Evolutionary conservation across 1,139 yeast genomes (phyloP), one percentile per base, ranked within the genome.

Genomic region (Diutina siamensis): DNA sequence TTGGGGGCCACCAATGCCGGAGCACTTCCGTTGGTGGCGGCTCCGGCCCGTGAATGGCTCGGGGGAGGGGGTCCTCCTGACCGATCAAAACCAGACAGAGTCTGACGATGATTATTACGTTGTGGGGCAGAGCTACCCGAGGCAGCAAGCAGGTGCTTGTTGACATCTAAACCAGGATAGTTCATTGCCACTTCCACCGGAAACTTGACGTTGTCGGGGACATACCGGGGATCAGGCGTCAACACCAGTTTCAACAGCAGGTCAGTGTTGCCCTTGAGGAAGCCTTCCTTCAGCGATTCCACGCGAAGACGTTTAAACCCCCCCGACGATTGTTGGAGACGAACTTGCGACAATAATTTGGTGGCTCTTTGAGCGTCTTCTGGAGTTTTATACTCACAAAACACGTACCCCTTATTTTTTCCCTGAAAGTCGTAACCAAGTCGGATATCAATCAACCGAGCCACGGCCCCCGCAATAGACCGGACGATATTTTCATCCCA

Each of bases 331-430:
- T 56, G 60, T 18, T 51, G 55, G 33, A 78, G 57, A 45, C 67
- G 63, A 4, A 78, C 61, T 50, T 72, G 75, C 28, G 63, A 55
- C 33, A 80, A 56, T 10, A 73, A 52, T 1, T 57, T 56, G 40
- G 74, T 53, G 0, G 80, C 85, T 42, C 60, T 58, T 34, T 63
- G 63, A 1, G 85, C 83, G 44, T 78, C 80, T 40, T 60, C 64
- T 1, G 80, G 72, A 18, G 62, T 59, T 47, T 57, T 65, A 53
- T 77, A 80, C 57, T 80, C 85, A 41, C 79, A 73, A 55, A 80
- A 80, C 51, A 82, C 75, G 54, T 71, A 80, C 15, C 83, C 84
- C 56, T 78, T 80, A 54, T 78, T 76, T 52, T 76, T 76, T n/a
- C 81, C 78, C 17, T 72, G 72, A 50, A 71, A 72, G 52, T 80